A percentile compares a stretch with the other conserved stretches of the same genome.
Conservation (phyloP, 2,329 filamentous ascomycete species). For the Nemania bipapillata region DNA sequence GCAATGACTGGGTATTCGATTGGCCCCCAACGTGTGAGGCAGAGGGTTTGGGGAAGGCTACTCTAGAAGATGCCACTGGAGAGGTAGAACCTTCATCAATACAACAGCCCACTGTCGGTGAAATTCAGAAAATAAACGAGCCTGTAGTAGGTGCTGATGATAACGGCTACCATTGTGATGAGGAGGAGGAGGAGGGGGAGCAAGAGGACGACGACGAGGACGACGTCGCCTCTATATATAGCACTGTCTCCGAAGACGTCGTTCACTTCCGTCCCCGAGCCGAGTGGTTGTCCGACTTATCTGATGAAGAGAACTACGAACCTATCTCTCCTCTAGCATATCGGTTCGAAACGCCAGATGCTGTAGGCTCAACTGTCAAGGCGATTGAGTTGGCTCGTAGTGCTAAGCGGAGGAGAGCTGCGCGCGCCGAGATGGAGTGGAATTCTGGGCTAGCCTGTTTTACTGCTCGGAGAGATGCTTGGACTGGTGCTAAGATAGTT, state of each 20-base stretch:
- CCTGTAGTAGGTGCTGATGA: conserved; percentile 50
- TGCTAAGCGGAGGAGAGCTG: conserved; percentile 65
- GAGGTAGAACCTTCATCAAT: neutral
- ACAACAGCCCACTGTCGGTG: conserved; percentile 14
- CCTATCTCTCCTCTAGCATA: conserved; percentile 58
- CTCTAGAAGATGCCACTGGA: conserved; percentile 6
- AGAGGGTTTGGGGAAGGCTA: neutral
- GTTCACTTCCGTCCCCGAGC: conserved; percentile 61
- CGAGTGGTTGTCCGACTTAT: conserved; percentile 69
- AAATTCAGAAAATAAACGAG: conserved; percentile 39
- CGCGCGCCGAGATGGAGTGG: conserved; percentile 75
- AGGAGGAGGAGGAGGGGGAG: conserved; percentile 43
- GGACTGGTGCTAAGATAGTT: conserved; percentile 79
- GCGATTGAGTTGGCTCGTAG: conserved; percentile 61
- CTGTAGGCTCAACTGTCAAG: conserved; percentile 58
- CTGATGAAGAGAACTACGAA: conserved; percentile 63
- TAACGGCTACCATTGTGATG: conserved; percentile 53
- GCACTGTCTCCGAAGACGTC: conserved; percentile 63
- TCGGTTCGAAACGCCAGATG: conserved; percentile 63
- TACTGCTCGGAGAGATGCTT: conserved; percentile 78
- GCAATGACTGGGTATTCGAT: conserved; percentile 69
- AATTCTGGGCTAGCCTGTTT: conserved; percentile 87
- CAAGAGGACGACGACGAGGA: conserved; percentile 44
- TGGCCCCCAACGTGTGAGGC: conserved; percentile 59
- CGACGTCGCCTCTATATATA: conserved; percentile 56